Base-by-base conservation (phyloP, 192 early-diverging fungal species). In the Linnemannia schmuckeri region DNA sequence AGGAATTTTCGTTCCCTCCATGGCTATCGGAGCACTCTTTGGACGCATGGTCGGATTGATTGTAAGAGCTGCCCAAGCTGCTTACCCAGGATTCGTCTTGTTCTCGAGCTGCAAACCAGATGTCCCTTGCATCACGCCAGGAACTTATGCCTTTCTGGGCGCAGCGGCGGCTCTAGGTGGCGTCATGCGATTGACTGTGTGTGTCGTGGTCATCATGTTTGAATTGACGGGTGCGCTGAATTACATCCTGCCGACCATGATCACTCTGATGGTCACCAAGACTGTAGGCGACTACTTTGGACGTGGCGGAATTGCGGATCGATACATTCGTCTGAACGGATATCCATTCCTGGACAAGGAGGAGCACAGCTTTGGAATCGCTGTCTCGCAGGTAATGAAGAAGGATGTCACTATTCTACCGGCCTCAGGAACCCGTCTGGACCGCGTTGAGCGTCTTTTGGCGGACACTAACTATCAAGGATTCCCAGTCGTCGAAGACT, bases 141-240 rank as follows among this genome's bases (percentile, higher is more conserved):
- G 97, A 27, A 97, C 96, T 1, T 99, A 99, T 88, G 97, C 98
- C 44, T 94, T 98, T 79, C 90, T 99, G 47, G 98, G 98, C 33
- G 97, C 98, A 2, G 97, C 97, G 0, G 97, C 97, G 4, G 93
- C 95, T 8, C 89, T 99, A 77, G 94, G 89, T 66, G 87, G 87
- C 4, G 75, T 90, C 17, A 90, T 90, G 89, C 77, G 88, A 41
- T 35, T 90, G 57, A 90, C 89, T 1, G 94, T 96, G 6, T 95
- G 95, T 35, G 89, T 97, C 30, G 97, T 97, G 0, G 98, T 99
- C 15, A 99, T 99, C 86, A 98, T 99, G 97, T 99, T 99, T 89
- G 99, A 99, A 84, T 89, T 99, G 76, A 99, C 99, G 0, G 97
- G 97, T 24, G 96, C 98, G 3, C 88, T 99, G 35, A 96, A 96